Base-by-base conservation (phyloP, 208 protist genomes). In the Trypanosoma conorhini region DNA sequence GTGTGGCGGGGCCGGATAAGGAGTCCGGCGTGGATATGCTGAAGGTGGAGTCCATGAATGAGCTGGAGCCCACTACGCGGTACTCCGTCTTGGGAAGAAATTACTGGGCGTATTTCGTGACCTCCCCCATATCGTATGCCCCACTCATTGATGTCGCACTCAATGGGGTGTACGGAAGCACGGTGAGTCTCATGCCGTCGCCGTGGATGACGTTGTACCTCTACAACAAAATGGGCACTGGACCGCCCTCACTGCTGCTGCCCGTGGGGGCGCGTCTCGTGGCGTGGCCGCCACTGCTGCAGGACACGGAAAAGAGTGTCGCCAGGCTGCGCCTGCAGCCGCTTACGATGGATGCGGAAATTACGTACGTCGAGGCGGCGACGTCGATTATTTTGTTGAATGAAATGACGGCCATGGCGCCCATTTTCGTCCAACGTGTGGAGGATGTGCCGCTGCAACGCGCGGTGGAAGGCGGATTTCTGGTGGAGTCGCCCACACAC, bases 11-110 rank as follows among this genome's bases (percentile, higher is more conserved):
- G 5, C 82, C 78, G 9, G 82, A 85, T 17, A 80, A 78, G 4
- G 74, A 71, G 10, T 60, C 40, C 40, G 89, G 89, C 22, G 85
- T 97, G 12, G 91, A 97, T 70, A 79, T 97, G 75, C 58, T 96
- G 24, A 92, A 94, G 70, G 86, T 89, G 40, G 94, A 98, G 67
- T 86, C 86, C n/a, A 80, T 98, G 38, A 95, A 96, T 70, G 87
- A 93, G 69, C 76, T 96, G 52, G 94, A 98, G 70, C 79, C 88
- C 35, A 88, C 80, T 12, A 97, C 92, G 54, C 88, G 89, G 12
- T 91, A 89, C 70, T 88, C 87, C 31, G 75, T 98, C 50, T 81
- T 98, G 3, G 88, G 80, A n/a, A 76, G 87, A 15, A 92, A 96
- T 76, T 98, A 97, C 79, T 95, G 86, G 87, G 74, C 83, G 12